Base-by-base conservation (phyloP, 352 stramenopile species). In the Phytopythium ostracodes region DNA sequence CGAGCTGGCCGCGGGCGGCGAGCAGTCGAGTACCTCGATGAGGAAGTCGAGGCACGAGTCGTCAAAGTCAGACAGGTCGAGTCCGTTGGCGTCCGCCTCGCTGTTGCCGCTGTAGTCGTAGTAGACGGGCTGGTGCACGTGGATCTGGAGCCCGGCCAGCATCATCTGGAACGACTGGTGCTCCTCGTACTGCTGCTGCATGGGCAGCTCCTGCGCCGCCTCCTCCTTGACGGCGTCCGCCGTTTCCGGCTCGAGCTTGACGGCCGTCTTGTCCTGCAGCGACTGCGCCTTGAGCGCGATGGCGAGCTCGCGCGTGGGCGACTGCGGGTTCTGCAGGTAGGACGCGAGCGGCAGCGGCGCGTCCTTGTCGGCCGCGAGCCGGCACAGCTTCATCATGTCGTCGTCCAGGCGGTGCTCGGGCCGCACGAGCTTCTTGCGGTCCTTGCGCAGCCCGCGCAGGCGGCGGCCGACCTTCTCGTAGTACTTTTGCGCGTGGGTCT, bases 401-500 rank as follows among this genome's bases (percentile, higher is more conserved):
- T 79, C 66, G 58, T 77, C 67, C 44, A 78, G 75, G 38, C 70
- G 73, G 51, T 81, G 70, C 47, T 81, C 70, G 14, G 66, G 72
- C 44, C 70, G 70, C 52, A 72, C 55, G 5, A 67, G 67, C 18
- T 73, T 73, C n/a, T 73, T 68, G 56, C 70, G 72, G 14, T 73
- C 74, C 64, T 82, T 77, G 46, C 66, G 78, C n/a, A 84, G 62
- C 0, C 72, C 76, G 8, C 72, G 73, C 56, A 80, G 72, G 18
- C 73, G 71, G 1, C 78, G 73, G 52, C 68, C 68, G 31, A 84
- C 68, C 47, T 87, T 87, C 35, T 90, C 78, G 33, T 84, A 72
- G 57, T 81, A 84, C 61, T 86, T 87, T 50, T 88, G 78, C 35
- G 75, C 74, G 61, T 89, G 80, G 1, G 80, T 89, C 42, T 85